Evolutionary conservation across 306 rosid genomes (phyloP), one percentile per base, ranked within the genome.

Genomic region (Prunus padus): DNA sequence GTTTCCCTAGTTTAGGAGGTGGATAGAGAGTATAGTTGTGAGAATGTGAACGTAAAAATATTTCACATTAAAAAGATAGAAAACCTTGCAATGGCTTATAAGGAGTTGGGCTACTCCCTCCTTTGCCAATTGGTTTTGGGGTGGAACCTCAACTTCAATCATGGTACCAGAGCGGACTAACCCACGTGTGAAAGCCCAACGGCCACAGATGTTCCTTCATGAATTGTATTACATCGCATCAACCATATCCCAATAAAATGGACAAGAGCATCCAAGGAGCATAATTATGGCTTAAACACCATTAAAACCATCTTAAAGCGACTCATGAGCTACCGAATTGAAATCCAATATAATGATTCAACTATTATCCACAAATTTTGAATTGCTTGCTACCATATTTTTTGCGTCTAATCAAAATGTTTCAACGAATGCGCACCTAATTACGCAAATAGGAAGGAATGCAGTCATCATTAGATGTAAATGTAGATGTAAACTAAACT

Each of bases 391-490:
- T 68, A 45, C 16, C 15, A 46, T 37, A 37, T 37, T 10, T 42
- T 46, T 11, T 2, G 50, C 4, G 14, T 10, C 50, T 46, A 46
- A 46, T 46, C 16, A 61, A 25, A 68, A 57, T 1, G 12, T 37
- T 12, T 67, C 18, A 42, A 44, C 10, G 11, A 52, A 22, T 33
- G 60, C 63, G 65, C 26, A 42, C 42, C 47, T 50, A 82, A 74
- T 59, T 69, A 75, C 78, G 68, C 64, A 79, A 73, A 60, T 70
- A 73, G 45, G 49, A 80, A 56, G 86, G 76, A 84, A 85, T 71
- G 88, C 79, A 80, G 44, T 78, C 88, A 84, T 84, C 90, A 82
- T 62, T 19, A 13, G 19, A 51, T 13, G n/a, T n/a, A n/a, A n/a
- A n/a, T n/a, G n/a, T n/a, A n/a, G n/a, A n/a, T n/a, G 15, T 50